These are phyloP conservation scores for Didymella lethalis DNA, from an alignment of 2,329 filamentous ascomycete species.

Conservation along the genomic window DNA sequence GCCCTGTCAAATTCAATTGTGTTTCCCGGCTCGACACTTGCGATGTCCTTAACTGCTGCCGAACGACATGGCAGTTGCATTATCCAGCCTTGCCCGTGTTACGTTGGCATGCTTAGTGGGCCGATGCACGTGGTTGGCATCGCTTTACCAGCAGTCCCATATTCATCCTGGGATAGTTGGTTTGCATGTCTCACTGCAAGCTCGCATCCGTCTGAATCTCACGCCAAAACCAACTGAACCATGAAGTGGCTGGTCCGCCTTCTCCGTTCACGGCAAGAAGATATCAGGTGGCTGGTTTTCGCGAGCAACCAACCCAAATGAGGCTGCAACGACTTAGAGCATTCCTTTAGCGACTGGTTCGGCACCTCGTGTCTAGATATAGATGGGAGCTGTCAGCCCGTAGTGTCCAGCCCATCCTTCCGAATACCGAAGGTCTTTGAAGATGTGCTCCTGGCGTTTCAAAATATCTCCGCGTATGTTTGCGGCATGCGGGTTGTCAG, in stretches of 20 bases:
- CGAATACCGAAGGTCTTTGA: background rate
- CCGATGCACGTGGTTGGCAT: slow-evolving; percentile 5
- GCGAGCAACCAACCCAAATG: slow-evolving; percentile 8
- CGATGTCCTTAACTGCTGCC: background rate
- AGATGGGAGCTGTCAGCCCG: background rate
- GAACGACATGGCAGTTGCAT: background rate
- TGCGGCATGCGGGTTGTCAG: slow-evolving; percentile 7
- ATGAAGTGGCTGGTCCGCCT: slow-evolving; percentile 1
- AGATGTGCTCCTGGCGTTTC: slow-evolving; percentile 7
- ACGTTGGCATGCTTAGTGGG: background rate
- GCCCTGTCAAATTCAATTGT: slow-evolving; percentile 1
- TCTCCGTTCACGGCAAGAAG: background rate
- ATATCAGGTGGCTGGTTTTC: slow-evolving; percentile 4
- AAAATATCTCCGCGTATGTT: slow-evolving; percentile 10
- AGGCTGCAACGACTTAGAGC: slow-evolving; percentile 3
- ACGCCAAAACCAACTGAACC: background rate
- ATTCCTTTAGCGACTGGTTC: slow-evolving; percentile 2
- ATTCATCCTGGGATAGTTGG: background rate
- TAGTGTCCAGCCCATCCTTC: background rate
- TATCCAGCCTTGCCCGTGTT: background rate
- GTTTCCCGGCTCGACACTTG: background rate
- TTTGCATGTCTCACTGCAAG: background rate
- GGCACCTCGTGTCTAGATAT: slow-evolving; percentile 8
- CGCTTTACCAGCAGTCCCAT: background rate
- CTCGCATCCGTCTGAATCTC: background rate